These are phyloP conservation scores for Neofusicoccum parvum DNA, from an alignment of 2,329 filamentous ascomycete species.

Conservation along the genomic window DNA sequence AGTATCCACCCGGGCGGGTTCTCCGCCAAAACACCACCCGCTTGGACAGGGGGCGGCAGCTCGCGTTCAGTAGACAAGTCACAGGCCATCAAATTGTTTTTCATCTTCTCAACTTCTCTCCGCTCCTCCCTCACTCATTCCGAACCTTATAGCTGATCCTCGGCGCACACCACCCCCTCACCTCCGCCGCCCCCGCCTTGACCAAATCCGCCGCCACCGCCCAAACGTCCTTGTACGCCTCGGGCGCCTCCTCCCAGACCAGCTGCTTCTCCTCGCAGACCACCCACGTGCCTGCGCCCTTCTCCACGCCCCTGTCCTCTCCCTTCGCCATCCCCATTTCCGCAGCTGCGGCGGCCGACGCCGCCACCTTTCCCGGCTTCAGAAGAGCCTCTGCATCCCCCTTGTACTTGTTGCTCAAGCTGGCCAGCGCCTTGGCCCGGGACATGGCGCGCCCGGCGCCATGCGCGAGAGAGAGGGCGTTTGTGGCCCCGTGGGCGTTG, in stretches of 20 bases:
- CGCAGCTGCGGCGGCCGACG: background rate
- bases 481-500: slow-evolving; percentile 34
- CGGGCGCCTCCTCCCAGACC: slow-evolving; percentile 42
- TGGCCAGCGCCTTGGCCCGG: slow-evolving; percentile 37
- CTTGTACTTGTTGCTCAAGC: slow-evolving; percentile 37
- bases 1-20: no score
- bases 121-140: slow-evolving; percentile 27
- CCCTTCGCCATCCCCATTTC: background rate
- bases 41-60: no score
- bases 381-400: slow-evolving; percentile 31
- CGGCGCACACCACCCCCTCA: slow-evolving; percentile 37
- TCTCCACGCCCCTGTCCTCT: slow-evolving; percentile 18
- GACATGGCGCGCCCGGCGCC: slow-evolving; percentile 43
- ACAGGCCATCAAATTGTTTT: no score
- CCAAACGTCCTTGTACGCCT: slow-evolving; percentile 43
- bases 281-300: slow-evolving; percentile 37
- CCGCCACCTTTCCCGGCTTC: slow-evolving; percentile 25
- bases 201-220: slow-evolving; percentile 40
- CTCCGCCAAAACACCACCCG: no score
- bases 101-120: no score
- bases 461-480: slow-evolving; percentile 41
- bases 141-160: slow-evolving; percentile 43
- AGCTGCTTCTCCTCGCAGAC: slow-evolving; percentile 42
- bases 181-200: slow-evolving; percentile 33
- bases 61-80: no score